Base-by-base conservation (phyloP, 345 rosid species). In the Populus pruinosa region DNA sequence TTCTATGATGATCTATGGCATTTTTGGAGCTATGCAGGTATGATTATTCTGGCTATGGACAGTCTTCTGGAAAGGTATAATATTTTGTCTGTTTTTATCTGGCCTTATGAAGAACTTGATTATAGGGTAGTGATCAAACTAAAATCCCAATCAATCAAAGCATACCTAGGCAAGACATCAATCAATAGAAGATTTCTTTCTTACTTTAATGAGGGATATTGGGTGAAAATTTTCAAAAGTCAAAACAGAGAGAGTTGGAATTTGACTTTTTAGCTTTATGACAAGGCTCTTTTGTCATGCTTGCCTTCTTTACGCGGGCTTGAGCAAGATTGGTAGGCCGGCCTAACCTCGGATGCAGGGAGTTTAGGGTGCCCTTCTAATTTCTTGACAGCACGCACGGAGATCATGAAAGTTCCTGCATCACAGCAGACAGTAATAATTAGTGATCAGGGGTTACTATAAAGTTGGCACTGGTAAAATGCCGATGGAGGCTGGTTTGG, bases 11-110 rank as follows among this genome's bases (percentile, higher is more conserved):
- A 55, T 10, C 38, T 21, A 20, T 35, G 35, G 1, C 21, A 18
- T 69, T 23, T 25, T 14, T 78, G 13, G 36, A 33, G 56, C 5
- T 39, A 25, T 75, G 80, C 91, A 93, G 98, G 87, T 93, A 91
- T 63, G 98, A 93, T 85, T 93, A 93, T 77, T 90, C 97, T 67
- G 98, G 98, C 23, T 93, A 93, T 86, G 98, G 98, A 70, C 89
- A 85, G 72, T 93, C 98, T 56, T 86, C 93, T 25, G 98, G 98
- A 76, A 93, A 93, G 98, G 98, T 93, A 88, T 56, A 77, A 68
- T 13, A 65, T 59, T 73, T 62, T 23, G 25, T 75, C 49, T 65
- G 44, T 44, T 73, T 70, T 36, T 5, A 27, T 11, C 16, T 4
- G 27, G 23, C 39, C 20, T 71, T 10, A 0, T 12, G 8, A 29